Base-by-base conservation (phyloP, 2,329 filamentous ascomycete species). In the Hypoxylon sp. region DNA sequence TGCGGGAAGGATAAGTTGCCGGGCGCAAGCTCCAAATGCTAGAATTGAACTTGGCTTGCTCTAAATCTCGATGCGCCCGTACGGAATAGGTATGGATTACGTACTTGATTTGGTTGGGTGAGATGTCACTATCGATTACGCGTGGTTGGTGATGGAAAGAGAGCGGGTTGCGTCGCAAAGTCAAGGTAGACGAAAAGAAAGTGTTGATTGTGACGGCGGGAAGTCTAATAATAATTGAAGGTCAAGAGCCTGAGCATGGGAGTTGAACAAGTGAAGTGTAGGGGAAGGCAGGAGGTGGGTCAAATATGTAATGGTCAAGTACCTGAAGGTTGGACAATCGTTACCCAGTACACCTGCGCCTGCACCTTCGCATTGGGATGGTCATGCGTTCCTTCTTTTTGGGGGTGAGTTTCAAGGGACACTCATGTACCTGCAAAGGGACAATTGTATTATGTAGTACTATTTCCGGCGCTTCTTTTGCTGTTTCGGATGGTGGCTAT, bases 391-490 rank as follows among this genome's bases (percentile, higher is more conserved):
- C 58, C 57, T 55, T 65, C 51, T 49, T 65, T 59, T 51, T 52
- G 45, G 56, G 49, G 38, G 38, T 36, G 44, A 48, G 61, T 68
- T 68, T 68, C 65, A 65, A 59, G 61, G 54, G 48, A 54, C 22
- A 22, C 18, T 11, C 56, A 64, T 57, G 64, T 67, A 66, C 59
- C 53, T 62, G 28, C 11, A 48, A 49, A 45, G 22, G 20, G 11
- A 44, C 32, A 33, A 51, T 45, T 28, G 40, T 53, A 57, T 53
- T 52, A 18, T 54, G 26, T 18, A 53, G 54, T 62, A 58, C 58
- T 68, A 63, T 61, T 65, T 65, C 65, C 42, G 59, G 61, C 40
- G 57, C 56, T 51, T 60, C 53, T 64, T 38, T 61, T 58, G 53
- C 40, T 65, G 65, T 68, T 64, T 68, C 59, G 65, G 65, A 63